Base-by-base conservation (phyloP, 2,329 filamentous ascomycete genomes). In the Hypoxylon sp. region DNA sequence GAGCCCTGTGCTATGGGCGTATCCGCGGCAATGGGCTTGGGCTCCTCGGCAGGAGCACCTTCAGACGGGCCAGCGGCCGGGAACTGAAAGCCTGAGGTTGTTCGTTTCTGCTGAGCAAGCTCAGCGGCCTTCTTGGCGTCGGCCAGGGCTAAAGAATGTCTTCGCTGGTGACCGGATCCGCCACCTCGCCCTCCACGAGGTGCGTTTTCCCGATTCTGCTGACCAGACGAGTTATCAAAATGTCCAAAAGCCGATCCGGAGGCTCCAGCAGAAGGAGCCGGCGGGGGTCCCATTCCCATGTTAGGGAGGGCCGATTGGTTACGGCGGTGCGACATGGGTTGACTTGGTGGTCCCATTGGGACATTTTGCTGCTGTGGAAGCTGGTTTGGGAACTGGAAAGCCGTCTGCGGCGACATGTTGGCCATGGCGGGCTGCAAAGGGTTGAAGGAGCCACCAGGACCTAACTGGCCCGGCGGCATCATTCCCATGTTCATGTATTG, bases 101-200 rank as follows among this genome's bases (percentile, higher is more conserved):
- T 96, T 72, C 92, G 83, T 77, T 97, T 97, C 78, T 96, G 93
- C 75, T 99, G 94, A 37, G 94, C 94, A 59, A 96, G 76, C 72
- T 99, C 94, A 49, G 94, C 94, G 36, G 94, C 94, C 77, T 97
- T 97, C 76, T 96, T 97, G 38, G 94, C 94, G 73, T 99, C 94
- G 26, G 92, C 90, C 59, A 99, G 78, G 58, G 92, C 94, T 59
- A 99, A 80, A 13, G 94, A 99, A 75, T 99, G 94, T 73, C 94
- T 88, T 69, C 94, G 86, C 72, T 95, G 89, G 70, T 99, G 94
- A 51, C 81, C 86, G 56, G 85, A 78, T 54, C 84, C 80, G 56
- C 87, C 87, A 60, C 89, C 88, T 66, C 91, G 87, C 56, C 88
- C 87, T 65, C 90, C 88, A 62, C 90, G 84, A 66, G 81, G 78